phyloP scores from a whole-genome alignment of 352 stramenopile species.

The Globisporangium iwayamae region DNA sequence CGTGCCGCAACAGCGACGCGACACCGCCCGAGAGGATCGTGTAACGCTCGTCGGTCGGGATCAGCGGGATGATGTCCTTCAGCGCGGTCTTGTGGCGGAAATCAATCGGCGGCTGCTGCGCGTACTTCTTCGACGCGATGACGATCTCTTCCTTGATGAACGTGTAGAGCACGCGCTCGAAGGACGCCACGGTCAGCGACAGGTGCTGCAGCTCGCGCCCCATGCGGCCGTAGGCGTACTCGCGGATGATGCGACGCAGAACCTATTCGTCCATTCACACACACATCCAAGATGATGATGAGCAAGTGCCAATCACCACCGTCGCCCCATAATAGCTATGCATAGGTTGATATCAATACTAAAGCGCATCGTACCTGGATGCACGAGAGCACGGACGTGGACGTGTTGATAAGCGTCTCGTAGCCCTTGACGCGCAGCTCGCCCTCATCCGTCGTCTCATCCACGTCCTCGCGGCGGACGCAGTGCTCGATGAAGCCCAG shows the following conservation, averaged over 20 bases:
- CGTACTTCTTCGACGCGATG: constrained; percentile 66
- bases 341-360: background rate
- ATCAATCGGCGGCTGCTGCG: constrained; percentile 47
- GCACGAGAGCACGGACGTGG: constrained; percentile 69
- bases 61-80: constrained; percentile 87
- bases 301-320: too few relatives aligned
- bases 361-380: constrained; percentile 33
- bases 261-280: constrained; percentile 22
- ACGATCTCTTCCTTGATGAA: constrained; percentile 90
- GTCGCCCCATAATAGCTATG: too few relatives aligned
- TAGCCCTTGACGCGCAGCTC: constrained; percentile 73
- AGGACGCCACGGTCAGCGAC: constrained; percentile 80
- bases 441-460: constrained; percentile 56
- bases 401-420: constrained; percentile 66
- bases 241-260: constrained; percentile 79
- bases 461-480: constrained; percentile 30
- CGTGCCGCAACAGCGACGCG: constrained; percentile 73
- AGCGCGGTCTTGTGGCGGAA: constrained; percentile 79
- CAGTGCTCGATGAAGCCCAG: constrained; percentile 77
- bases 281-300: background rate
- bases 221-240: constrained; percentile 81
- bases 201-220: constrained; percentile 82
- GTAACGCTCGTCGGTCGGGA: constrained; percentile 74
- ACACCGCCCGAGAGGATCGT: constrained; percentile 80
- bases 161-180: constrained; percentile 81